Evolutionary conservation across 441 rosid genomes (phyloP).

Genomic region (Gossypium schwendimanii): DNA sequence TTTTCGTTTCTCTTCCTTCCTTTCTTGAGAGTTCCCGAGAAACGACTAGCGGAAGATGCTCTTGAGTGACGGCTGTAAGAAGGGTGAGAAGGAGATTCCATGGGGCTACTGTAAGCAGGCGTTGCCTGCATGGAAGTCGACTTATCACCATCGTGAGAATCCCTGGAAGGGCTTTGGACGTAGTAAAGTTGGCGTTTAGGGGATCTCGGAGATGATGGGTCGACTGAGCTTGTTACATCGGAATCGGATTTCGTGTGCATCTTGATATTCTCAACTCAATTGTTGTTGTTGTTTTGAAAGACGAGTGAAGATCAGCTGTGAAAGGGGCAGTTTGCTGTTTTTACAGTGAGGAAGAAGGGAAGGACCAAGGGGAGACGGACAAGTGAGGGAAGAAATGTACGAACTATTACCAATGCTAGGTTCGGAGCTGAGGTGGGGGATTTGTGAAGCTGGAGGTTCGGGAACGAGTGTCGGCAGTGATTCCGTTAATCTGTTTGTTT

Average conservation of each 20-base stretch:
- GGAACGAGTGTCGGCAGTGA: constrained; percentile 13
- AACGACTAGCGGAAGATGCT: constrained; percentile 37
- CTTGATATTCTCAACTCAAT: constrained; percentile 15
- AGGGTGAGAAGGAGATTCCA: constrained; percentile 45
- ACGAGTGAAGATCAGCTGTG: background rate
- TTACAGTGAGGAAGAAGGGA: background rate
- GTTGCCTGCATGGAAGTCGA: constrained; percentile 37
- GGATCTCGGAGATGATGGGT: constrained; percentile 62
- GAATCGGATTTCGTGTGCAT: constrained; percentile 62
- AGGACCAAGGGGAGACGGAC: background rate
- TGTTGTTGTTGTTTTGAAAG: background rate
- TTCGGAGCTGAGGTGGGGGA: background rate
- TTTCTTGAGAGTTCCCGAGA: constrained; percentile 29
- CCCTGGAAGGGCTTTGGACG: constrained; percentile 82
- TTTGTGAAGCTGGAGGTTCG: constrained; percentile 11
- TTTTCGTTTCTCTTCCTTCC: constrained; percentile 39
- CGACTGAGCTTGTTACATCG: constrained; percentile 59
- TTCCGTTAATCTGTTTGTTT: constrained; percentile 10
- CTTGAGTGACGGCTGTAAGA: constrained; percentile 40
- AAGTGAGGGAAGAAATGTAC: background rate
- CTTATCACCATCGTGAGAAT: constrained; percentile 65
- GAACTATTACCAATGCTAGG: background rate
- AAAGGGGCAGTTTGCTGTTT: background rate
- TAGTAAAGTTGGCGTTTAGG: constrained; percentile 60
- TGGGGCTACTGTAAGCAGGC: constrained; percentile 26